Conservation (phyloP, 208 protist genomes). For the Trypanosoma mega region DNA sequence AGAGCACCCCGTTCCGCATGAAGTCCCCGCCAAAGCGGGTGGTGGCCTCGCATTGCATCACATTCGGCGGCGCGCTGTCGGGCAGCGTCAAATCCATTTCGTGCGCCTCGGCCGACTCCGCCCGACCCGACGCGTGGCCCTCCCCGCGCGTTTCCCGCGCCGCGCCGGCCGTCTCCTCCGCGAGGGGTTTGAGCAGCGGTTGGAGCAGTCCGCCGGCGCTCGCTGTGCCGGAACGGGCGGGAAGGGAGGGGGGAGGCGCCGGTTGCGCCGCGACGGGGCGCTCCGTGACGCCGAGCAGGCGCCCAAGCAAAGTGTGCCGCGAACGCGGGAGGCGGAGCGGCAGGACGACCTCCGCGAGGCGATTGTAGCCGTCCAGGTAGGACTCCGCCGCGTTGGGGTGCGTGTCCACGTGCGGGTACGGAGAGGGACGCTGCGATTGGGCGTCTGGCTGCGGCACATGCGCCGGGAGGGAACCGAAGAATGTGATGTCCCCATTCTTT, state of each 20-base stretch:
- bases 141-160: too few relatives aligned
- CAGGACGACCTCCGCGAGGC: constrained; percentile 54
- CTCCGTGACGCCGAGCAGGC: constrained; percentile 52
- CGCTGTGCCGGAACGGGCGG: background rate
- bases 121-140: too few relatives aligned
- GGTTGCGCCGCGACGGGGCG: constrained; percentile 28
- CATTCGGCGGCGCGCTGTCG: constrained; percentile 41
- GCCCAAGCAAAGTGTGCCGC: constrained; percentile 57
- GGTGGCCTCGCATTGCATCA: constrained; percentile 44
- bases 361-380: constrained; percentile 74
- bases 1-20: constrained; percentile 79
- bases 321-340: constrained; percentile 37
- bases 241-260: too few relatives aligned
- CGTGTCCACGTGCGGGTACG: too few relatives aligned
- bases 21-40: constrained; percentile 81
- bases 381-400: constrained; percentile 39
- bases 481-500: constrained; percentile 22
- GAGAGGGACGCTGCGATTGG: too few relatives aligned
- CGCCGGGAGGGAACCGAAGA: constrained; percentile 34
- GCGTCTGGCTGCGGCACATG: constrained; percentile 25
- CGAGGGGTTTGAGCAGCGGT: constrained; percentile 24
- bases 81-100: too few relatives aligned
- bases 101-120: too few relatives aligned
- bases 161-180: too few relatives aligned
- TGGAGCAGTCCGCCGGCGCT: background rate